These are phyloP conservation scores for Apiospora phragmitis DNA, from an alignment of 2,329 filamentous ascomycete species.

Conservation along the genomic window DNA sequence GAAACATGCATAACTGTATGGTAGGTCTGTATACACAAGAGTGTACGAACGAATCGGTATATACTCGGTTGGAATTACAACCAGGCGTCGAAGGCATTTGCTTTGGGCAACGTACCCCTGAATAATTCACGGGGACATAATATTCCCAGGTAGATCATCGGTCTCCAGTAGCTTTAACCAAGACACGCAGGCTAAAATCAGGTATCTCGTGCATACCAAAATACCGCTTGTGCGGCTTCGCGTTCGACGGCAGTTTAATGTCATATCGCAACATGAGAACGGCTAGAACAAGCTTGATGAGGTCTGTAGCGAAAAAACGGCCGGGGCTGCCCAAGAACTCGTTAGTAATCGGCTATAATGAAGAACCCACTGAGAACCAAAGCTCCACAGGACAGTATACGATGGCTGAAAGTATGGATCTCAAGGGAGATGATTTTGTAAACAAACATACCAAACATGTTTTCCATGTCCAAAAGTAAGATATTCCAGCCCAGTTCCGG, in stretches of 20 bases:
- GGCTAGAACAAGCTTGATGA: slow-evolving; percentile 11
- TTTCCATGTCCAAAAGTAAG: slow-evolving; percentile 10
- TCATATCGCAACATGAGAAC: slow-evolving; percentile 7
- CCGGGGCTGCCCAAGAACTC: background rate
- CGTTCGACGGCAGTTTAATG: background rate
- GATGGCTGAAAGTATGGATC: background rate
- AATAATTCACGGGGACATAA: background rate
- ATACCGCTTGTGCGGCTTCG: background rate
- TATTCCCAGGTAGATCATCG: background rate
- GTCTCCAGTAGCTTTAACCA: background rate
- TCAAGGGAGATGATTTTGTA: too few relatives aligned
- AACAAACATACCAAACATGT: slow-evolving; percentile 7
- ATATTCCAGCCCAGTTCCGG: background rate
- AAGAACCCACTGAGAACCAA: background rate
- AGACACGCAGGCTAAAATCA: background rate
- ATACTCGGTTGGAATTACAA: too few relatives aligned
- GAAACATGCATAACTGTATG: background rate
- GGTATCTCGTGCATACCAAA: slow-evolving; percentile 9
- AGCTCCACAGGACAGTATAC: background rate
- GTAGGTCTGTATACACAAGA: background rate
- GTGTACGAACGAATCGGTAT: too few relatives aligned
- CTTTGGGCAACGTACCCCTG: background rate
- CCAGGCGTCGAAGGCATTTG: too few relatives aligned
- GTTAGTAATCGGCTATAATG: background rate
- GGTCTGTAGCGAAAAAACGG: slow-evolving; percentile 10